Evolutionary conservation across 169 alveolate species (phyloP).

Genomic region (Plasmodium chabaudi): DNA sequence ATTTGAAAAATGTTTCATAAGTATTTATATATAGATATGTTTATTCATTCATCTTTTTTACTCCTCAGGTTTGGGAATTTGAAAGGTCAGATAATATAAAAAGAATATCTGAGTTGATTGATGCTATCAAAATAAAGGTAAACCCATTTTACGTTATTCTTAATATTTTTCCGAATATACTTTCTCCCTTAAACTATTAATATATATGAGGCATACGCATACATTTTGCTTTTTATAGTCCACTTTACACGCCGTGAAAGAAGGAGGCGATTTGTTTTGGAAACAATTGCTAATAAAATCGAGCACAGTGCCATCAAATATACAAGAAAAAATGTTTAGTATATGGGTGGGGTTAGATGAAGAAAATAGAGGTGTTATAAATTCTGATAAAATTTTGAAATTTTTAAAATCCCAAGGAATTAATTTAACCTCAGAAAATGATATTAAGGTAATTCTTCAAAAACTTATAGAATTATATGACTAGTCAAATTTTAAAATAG

Average conservation of each 20-base stretch:
- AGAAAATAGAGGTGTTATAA: constrained; percentile 80
- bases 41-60: not conserved
- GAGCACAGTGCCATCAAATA: constrained; percentile 76
- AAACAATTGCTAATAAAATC: constrained; percentile 78
- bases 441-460: constrained; percentile 64
- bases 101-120: constrained; percentile 75
- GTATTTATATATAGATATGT: not conserved
- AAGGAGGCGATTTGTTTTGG: constrained; percentile 84
- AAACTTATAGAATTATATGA: not conserved
- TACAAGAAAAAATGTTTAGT: constrained; percentile 77
- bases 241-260: constrained; percentile 80
- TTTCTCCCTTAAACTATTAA: not conserved
- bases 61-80: constrained; percentile 74
- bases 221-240: constrained; percentile 61
- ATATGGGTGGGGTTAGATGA: constrained; percentile 82
- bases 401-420: constrained; percentile 81
- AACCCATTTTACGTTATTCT: not conserved
- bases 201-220: not conserved
- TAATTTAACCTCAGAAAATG: constrained; percentile 74
- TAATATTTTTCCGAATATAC: not conserved
- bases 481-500: not conserved
- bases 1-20: not conserved
- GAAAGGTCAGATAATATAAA: constrained; percentile 74
- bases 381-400: constrained; percentile 76
- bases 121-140: constrained; percentile 75